These are phyloP conservation scores for Penicillium simplicissimum DNA, from an alignment of 495 filamentous ascomycete genomes.

Conservation along the genomic window DNA sequence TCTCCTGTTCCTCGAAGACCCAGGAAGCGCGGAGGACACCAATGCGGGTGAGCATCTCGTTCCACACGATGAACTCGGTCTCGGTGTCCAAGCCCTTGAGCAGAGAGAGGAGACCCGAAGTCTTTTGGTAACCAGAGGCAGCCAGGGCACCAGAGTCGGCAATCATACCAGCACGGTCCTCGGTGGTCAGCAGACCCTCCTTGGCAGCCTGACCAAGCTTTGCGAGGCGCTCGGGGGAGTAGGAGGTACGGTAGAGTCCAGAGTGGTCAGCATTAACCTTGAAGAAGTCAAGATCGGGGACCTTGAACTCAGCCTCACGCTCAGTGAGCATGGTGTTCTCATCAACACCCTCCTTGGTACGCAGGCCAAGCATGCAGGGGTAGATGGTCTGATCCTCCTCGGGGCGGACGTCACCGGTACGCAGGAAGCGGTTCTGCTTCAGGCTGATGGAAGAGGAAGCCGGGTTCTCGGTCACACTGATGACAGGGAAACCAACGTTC, in stretches of 20 bases:
- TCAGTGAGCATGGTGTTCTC: constrained; percentile 64
- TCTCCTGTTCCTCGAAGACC: constrained; percentile 79
- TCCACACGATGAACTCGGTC: constrained; percentile 91
- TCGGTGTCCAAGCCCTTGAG: constrained; percentile 83
- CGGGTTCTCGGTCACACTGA: constrained; percentile 59
- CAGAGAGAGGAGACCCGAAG: constrained; percentile 82
- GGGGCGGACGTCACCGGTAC: constrained; percentile 64
- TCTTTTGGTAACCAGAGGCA: constrained; percentile 87
- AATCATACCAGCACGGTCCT: constrained; percentile 94
- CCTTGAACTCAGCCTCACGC: constrained; percentile 72
- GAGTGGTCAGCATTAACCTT: constrained; percentile 71
- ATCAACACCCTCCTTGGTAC: constrained; percentile 58
- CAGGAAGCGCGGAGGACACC: constrained; percentile 75
- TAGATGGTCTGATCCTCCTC: constrained; percentile 73
- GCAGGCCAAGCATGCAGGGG: constrained; percentile 61
- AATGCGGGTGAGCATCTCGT: constrained; percentile 79
- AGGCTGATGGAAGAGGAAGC: constrained; percentile 49
- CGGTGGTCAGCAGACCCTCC: constrained; percentile 80
- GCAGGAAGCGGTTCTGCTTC: constrained; percentile 68
- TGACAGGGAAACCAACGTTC: constrained; percentile 66
- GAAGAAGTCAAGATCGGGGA: constrained; percentile 63
- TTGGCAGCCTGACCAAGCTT: constrained; percentile 77
- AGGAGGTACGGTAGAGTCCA: constrained; percentile 64
- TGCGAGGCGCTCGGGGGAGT: constrained; percentile 58
- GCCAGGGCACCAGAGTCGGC: constrained; percentile 92